Evolutionary conservation across 169 alveolate genomes (phyloP), one percentile per base, ranked within the genome.

Genomic region (Toxoplasma gondii): DNA sequence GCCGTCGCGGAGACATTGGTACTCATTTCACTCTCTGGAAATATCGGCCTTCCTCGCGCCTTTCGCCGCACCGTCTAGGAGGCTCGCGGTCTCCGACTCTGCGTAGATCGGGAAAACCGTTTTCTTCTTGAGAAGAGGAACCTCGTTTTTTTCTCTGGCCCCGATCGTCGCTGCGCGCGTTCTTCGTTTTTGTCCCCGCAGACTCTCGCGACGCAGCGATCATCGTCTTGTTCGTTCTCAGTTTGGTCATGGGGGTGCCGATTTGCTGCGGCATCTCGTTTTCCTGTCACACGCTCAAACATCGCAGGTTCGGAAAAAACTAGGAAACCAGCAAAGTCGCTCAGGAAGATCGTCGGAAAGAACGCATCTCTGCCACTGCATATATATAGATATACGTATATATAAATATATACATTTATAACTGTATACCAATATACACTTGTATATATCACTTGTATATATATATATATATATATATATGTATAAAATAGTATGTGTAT

Each of bases 201-300:
- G 84, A 74, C 44, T 31, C 84, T 19, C 17, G 22, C 4, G 84
- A 74, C 39, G 84, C 84, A 9, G 43, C n/a, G 39, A 2, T 36
- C 2, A 36, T 74, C 84, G 84, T 74, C 84, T 36, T 74, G 39
- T 74, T 74, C 84, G 84, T 74, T 44, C 84, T 74, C 84, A 34
- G 84, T n/a, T 36, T 74, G 45, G 84, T 74, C 84, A 74, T 74
- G 84, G 84, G 45, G 17, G 43, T 74, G 4, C 84, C 84, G 45
- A 74, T 74, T 44, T 74, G 84, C 44, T 74, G 84, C 84, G 84
- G 45, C 24, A 36, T 74, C 44, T 34, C 84, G 17, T 34, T 74
- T 74, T 74, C 84, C 44, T 74, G 84, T 44, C 84, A 74, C 43
- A 44, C 84, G 45, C 44, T 74, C 43, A 74, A 74, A n/a, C 84